phyloP scores from a whole-genome alignment of 2,329 filamentous ascomycete species.

The Colletotrichum magnum region DNA sequence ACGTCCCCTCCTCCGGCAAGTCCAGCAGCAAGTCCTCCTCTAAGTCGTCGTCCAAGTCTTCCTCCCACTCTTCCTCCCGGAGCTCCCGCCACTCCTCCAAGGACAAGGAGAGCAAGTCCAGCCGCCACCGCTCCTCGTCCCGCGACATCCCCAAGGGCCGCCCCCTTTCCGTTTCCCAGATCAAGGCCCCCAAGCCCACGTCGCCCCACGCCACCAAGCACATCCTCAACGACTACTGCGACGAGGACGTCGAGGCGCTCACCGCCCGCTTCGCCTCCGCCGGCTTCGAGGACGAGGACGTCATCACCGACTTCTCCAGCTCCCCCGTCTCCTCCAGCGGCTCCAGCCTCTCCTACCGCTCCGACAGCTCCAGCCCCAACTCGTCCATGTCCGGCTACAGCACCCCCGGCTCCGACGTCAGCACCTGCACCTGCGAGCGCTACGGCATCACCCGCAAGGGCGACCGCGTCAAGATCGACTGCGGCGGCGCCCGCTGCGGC shows the following conservation, averaged over 20 bases:
- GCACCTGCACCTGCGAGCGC: slow-evolving; percentile 91
- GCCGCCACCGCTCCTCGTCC: slow-evolving; percentile 63
- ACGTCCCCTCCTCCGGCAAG: slow-evolving; percentile 75
- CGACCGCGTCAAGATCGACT: slow-evolving; percentile 96
- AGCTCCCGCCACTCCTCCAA: slow-evolving; percentile 52
- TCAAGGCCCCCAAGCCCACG: slow-evolving; percentile 90
- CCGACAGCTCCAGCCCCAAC: slow-evolving; percentile 80
- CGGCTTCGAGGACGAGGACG: slow-evolving; percentile 71
- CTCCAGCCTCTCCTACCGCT: slow-evolving; percentile 79
- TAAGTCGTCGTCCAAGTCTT: slow-evolving; percentile 55
- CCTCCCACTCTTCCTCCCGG: slow-evolving; percentile 62
- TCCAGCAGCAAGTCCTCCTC: slow-evolving; percentile 48
- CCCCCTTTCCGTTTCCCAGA: slow-evolving; percentile 88
- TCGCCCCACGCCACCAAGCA: slow-evolving; percentile 89
- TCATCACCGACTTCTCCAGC: slow-evolving; percentile 67
- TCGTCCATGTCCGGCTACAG: slow-evolving; percentile 84
- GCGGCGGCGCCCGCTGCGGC: slow-evolving; percentile 89
- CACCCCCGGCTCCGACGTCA: slow-evolving; percentile 82
- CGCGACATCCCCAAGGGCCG: slow-evolving; percentile 88
- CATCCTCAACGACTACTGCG: slow-evolving; percentile 87
- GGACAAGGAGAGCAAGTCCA: slow-evolving; percentile 58
- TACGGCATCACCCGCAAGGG: slow-evolving; percentile 96
- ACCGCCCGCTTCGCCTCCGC: slow-evolving; percentile 79
- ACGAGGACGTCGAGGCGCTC: slow-evolving; percentile 82
- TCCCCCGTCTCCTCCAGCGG: slow-evolving; percentile 77